These are phyloP conservation scores for Hypoxylon rickii DNA, from an alignment of 495 filamentous ascomycete species.

Conservation along the genomic window DNA sequence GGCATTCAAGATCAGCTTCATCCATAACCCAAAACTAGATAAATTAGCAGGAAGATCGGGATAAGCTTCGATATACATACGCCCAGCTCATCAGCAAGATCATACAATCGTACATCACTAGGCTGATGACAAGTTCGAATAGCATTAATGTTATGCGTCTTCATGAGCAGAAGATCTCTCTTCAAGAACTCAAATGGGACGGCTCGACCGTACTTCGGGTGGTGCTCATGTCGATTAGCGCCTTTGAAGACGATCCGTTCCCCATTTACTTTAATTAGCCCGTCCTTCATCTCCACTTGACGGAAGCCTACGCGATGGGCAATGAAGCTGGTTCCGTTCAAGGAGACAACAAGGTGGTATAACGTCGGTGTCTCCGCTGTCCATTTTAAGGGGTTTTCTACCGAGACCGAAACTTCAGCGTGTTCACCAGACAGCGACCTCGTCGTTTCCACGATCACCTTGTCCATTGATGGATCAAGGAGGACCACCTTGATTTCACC, in stretches of 20 bases:
- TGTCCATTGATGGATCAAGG: constrained; percentile 33
- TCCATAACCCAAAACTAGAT: constrained; percentile 66
- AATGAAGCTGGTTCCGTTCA: constrained; percentile 44
- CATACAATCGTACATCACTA: constrained; percentile 59
- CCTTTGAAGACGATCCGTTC: constrained; percentile 60
- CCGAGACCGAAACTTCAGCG: constrained; percentile 43
- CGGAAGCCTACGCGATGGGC: constrained; percentile 62
- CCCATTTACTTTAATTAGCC: constrained; percentile 64
- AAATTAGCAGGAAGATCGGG: background rate
- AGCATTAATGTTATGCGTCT: constrained; percentile 68
- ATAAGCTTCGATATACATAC: constrained; percentile 5
- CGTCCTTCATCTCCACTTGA: constrained; percentile 60
- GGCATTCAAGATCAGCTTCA: constrained; percentile 73
- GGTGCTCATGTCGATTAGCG: constrained; percentile 69
- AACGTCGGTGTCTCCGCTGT: constrained; percentile 67
- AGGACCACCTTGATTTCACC: constrained; percentile 43
- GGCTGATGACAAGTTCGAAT: constrained; percentile 67
- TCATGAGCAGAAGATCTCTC: constrained; percentile 67
- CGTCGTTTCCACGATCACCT: constrained; percentile 20
- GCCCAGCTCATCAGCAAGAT: constrained; percentile 69
- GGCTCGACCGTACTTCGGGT: constrained; percentile 61
- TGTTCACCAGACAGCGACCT: constrained; percentile 4
- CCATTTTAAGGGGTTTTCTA: constrained; percentile 62
- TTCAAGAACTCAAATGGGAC: constrained; percentile 62
- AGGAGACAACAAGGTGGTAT: constrained; percentile 53